These are phyloP conservation scores for Coemansia sp. DNA, from an alignment of 192 early-diverging fungal species.

Conservation along the genomic window DNA sequence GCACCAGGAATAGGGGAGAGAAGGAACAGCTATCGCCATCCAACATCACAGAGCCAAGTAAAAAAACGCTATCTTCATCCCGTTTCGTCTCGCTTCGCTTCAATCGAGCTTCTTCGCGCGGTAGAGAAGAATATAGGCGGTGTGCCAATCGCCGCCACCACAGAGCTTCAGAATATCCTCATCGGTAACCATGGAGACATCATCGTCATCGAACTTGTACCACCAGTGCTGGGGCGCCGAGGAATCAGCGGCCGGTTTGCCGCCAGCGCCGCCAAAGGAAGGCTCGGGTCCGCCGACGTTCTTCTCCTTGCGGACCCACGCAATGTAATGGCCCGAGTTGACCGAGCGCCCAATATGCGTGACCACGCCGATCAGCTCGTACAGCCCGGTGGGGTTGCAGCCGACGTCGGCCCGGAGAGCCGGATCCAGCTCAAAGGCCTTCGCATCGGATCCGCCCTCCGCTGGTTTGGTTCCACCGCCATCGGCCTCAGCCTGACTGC, in stretches of 20 bases:
- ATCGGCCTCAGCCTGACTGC: not conserved
- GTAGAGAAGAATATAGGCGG: constrained; percentile 90
- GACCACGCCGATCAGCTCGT: constrained; percentile 91
- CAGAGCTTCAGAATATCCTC: constrained; percentile 90
- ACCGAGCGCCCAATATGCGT: constrained; percentile 94
- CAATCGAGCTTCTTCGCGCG: constrained; percentile 65
- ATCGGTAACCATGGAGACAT: constrained; percentile 79
- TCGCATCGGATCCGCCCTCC: not conserved
- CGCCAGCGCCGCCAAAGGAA: constrained; percentile 1
- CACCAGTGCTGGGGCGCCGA: constrained; percentile 60
- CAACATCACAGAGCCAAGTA: not conserved
- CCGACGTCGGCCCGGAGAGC: constrained; percentile 80
- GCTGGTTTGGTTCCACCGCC: not conserved
- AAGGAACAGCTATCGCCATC: too few relatives aligned
- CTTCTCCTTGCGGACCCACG: constrained; percentile 83
- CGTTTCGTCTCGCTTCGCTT: too few relatives aligned
- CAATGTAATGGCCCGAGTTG: constrained; percentile 95
- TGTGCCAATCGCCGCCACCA: constrained; percentile 87
- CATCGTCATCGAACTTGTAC: constrained; percentile 96
- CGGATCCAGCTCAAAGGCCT: constrained; percentile 59
- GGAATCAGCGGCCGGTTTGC: constrained; percentile 23
- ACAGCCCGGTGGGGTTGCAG: constrained; percentile 83
- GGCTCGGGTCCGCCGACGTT: constrained; percentile 52
- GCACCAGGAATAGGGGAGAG: too few relatives aligned
- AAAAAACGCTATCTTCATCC: too few relatives aligned